These are phyloP conservation scores for Microcera coccophila DNA, from an alignment of 2,329 filamentous ascomycete genomes.

Conservation along the genomic window DNA sequence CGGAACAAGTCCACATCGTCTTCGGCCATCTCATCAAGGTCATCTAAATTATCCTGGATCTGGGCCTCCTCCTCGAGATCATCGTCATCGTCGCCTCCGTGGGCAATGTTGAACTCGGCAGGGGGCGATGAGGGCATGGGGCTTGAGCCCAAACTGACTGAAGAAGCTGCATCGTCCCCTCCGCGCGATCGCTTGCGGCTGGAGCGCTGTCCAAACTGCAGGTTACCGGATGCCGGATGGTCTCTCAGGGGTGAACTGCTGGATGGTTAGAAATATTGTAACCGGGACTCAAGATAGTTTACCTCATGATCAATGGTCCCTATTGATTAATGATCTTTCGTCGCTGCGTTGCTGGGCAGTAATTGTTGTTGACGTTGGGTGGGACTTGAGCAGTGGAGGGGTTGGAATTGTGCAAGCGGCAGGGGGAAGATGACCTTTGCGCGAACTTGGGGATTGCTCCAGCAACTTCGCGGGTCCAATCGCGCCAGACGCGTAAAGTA, in stretches of 20 bases:
- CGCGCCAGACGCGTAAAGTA: constrained; percentile 45
- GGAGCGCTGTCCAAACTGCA: constrained; percentile 54
- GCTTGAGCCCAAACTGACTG: constrained; percentile 52
- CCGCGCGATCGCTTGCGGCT: constrained; percentile 55
- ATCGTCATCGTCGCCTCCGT: constrained; percentile 66
- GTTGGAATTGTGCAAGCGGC: constrained; percentile 20
- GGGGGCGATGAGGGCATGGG: constrained; percentile 65
- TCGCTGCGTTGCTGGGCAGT: neutral
- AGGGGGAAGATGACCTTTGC: constrained; percentile 11
- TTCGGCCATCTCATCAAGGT: constrained; percentile 77
- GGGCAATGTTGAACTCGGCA: constrained; percentile 57
- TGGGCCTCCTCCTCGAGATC: constrained; percentile 69
- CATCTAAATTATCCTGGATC: constrained; percentile 68
- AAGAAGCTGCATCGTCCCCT: constrained; percentile 51
- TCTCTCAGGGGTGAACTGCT: constrained; percentile 75
- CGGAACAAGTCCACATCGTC: constrained; percentile 77
- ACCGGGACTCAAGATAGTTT: constrained; percentile 1
- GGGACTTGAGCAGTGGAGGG: constrained; percentile 16
- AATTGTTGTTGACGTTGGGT: neutral
- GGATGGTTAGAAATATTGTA: constrained; percentile 9
- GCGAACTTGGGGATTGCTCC: constrained; percentile 16
- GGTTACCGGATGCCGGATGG: constrained; percentile 79
- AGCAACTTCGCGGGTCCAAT: constrained; percentile 25
- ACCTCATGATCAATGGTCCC: constrained; percentile 14
- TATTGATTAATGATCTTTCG: neutral